These are phyloP conservation scores for Colletotrichum tofieldiae DNA, from an alignment of 2,329 filamentous ascomycete genomes.

Conservation along the genomic window DNA sequence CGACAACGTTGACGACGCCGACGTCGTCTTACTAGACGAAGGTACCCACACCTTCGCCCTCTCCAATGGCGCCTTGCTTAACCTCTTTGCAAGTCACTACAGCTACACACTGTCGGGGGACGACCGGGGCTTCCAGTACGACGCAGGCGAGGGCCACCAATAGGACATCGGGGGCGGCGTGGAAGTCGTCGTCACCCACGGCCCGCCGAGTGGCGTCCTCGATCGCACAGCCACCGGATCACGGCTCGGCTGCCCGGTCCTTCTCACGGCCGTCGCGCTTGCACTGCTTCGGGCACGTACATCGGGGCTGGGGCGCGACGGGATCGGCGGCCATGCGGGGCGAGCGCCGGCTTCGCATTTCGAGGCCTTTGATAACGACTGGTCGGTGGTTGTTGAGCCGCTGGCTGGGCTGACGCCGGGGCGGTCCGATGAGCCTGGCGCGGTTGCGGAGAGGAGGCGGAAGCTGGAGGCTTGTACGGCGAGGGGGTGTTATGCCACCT, in stretches of 20 bases:
- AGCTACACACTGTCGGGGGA: slow-evolving; percentile 60
- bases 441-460: background rate
- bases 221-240: slow-evolving; percentile 53
- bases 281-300: slow-evolving; percentile 57
- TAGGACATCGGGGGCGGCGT: slow-evolving; percentile 48
- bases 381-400: slow-evolving; percentile 56
- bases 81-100: slow-evolving; percentile 62
- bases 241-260: slow-evolving; percentile 50
- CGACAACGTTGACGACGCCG: slow-evolving; percentile 7
- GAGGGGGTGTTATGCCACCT: slow-evolving; percentile 50
- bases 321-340: slow-evolving; percentile 49
- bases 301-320: slow-evolving; percentile 58
- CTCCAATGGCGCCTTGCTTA: slow-evolving; percentile 58
- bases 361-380: slow-evolving; percentile 63
- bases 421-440: slow-evolving; percentile 29
- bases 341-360: slow-evolving; percentile 58
- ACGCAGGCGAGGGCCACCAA: slow-evolving; percentile 45
- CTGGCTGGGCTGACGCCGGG: slow-evolving; percentile 47
- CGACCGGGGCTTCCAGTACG: slow-evolving; percentile 63
- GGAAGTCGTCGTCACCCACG: slow-evolving; percentile 55
- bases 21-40: slow-evolving; percentile 57
- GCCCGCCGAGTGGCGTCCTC: slow-evolving; percentile 58
- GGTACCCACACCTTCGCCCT: slow-evolving; percentile 58
- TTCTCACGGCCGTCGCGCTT: slow-evolving; percentile 52
- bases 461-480: slow-evolving; percentile 45